phyloP scores from a whole-genome alignment of 257 asterid species.

The Solanum virginianum region DNA sequence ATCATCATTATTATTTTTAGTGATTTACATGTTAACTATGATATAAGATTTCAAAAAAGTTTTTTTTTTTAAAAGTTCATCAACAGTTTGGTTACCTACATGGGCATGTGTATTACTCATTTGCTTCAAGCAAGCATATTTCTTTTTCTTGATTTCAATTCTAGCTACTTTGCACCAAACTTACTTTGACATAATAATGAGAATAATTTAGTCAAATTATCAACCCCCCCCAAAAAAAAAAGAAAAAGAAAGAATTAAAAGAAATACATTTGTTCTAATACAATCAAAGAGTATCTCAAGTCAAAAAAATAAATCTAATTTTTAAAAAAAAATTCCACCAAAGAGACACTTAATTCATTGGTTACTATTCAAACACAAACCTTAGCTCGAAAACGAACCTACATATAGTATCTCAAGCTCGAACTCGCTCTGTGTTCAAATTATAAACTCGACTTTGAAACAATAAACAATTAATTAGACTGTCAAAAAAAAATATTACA shows the following conservation, averaged over 20 bases:
- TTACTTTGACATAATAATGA: not conserved
- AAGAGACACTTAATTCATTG: not conserved
- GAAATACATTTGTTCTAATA: not conserved
- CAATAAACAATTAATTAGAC: not conserved
- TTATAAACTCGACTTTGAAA: not conserved
- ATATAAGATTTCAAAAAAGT: not conserved
- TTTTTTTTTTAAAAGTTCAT: not conserved
- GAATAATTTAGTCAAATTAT: not conserved
- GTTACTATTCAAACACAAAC: not conserved
- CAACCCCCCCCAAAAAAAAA: too few relatives aligned
- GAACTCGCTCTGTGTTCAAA: not conserved
- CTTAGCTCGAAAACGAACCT: not conserved
- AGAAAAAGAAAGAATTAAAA: not conserved
- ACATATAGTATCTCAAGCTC: not conserved
- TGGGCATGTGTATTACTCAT: not conserved
- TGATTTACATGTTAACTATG: not conserved
- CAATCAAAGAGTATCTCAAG: not conserved
- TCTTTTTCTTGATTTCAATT: not conserved
- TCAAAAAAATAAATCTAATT: not conserved
- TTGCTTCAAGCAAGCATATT: not conserved
- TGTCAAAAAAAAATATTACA: not conserved
- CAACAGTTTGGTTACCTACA: not conserved
- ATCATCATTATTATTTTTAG: too few relatives aligned
- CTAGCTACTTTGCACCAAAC: constrained; percentile 8
- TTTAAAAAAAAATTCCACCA: not conserved